These are phyloP conservation scores for Ophiosphaerella herpotricha DNA, from an alignment of 2,329 filamentous ascomycete genomes.

Conservation along the genomic window DNA sequence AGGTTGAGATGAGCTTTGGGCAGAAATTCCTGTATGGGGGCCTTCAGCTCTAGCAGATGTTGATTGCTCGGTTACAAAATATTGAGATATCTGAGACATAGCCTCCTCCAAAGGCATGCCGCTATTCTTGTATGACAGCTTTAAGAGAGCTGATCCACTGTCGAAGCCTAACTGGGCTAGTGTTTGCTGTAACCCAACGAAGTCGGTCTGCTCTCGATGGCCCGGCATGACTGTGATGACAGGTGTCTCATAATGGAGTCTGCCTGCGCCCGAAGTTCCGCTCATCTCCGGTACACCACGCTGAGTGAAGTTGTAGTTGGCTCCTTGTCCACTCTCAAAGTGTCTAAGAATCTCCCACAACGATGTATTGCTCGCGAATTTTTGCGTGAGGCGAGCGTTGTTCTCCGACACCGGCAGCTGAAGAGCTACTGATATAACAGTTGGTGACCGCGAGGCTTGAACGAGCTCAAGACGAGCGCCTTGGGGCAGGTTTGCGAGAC, in stretches of 20 bases:
- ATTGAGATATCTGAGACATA: constrained; percentile 77
- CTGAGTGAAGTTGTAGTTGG: constrained; percentile 76
- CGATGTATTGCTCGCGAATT: constrained; percentile 84
- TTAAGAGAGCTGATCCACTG: constrained; percentile 77
- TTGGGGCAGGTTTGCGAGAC: constrained; percentile 77
- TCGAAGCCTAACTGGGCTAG: constrained; percentile 86
- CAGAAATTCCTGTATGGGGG: constrained; percentile 32
- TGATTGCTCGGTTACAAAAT: constrained; percentile 62
- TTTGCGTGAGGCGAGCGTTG: constrained; percentile 74
- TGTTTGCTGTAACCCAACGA: constrained; percentile 86
- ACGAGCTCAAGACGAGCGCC: constrained; percentile 94
- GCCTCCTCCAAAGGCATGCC: constrained; percentile 82
- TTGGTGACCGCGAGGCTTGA: constrained; percentile 80
- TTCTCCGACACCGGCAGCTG: constrained; percentile 64
- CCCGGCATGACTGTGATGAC: constrained; percentile 78
- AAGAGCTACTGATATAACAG: constrained; percentile 85
- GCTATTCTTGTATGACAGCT: constrained; percentile 76
- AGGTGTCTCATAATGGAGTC: constrained; percentile 86
- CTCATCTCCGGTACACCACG: constrained; percentile 72
- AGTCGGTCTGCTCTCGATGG: constrained; percentile 70
- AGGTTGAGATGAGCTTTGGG: constrained; percentile 34
- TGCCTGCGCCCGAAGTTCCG: constrained; percentile 63
- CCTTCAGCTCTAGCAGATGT: constrained; percentile 29
- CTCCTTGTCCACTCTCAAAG: constrained; percentile 68
- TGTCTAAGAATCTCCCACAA: constrained; percentile 89